Conservation (phyloP, 2,329 filamentous ascomycete species). For the Domatiomyces globalis region DNA sequence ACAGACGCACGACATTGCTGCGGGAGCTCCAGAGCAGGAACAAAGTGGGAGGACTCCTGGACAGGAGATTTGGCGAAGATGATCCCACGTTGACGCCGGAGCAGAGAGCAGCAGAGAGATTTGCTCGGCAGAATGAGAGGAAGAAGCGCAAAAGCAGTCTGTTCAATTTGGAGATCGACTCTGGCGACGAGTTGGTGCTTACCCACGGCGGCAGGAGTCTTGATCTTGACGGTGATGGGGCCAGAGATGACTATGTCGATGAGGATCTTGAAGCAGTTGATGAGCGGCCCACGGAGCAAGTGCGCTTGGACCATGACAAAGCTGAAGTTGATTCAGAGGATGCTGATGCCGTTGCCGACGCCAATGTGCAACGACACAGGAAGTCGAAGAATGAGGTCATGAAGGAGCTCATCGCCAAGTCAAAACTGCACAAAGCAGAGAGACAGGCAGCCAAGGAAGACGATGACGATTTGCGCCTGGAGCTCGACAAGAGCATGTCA, state of each 20-base stretch:
- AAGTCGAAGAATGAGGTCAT: conserved; percentile 96
- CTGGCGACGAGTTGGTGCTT: conserved; percentile 52
- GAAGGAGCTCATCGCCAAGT: conserved; percentile 95
- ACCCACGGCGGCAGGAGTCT: conserved; percentile 75
- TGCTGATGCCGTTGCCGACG: conserved; percentile 29
- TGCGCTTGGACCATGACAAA: conserved; percentile 37
- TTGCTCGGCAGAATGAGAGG: conserved; percentile 72
- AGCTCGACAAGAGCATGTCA: conserved; percentile 70
- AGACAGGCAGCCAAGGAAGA: conserved; percentile 84
- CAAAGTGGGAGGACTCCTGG: conserved; percentile 82
- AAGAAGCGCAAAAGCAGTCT: conserved; percentile 61
- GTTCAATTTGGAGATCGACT: conserved; percentile 83
- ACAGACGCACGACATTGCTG: conserved; percentile 67
- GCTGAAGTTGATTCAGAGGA: conserved; percentile 35
- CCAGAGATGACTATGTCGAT: conserved; percentile 58
- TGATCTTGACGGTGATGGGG: conserved; percentile 39
- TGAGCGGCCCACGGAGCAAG: conserved; percentile 28
- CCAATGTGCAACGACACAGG: conserved; percentile 60
- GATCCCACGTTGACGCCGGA: conserved; percentile 89
- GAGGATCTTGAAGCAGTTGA: conserved; percentile 29
- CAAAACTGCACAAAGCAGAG: conserved; percentile 88
- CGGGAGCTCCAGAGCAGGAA: conserved; percentile 78
- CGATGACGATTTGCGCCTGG: conserved; percentile 71
- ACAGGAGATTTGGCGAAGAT: conserved; percentile 89
- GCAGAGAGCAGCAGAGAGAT: conserved; percentile 80